These are phyloP conservation scores for Pogostemon cablin DNA, from an alignment of 257 asterid species.

Conservation along the genomic window DNA sequence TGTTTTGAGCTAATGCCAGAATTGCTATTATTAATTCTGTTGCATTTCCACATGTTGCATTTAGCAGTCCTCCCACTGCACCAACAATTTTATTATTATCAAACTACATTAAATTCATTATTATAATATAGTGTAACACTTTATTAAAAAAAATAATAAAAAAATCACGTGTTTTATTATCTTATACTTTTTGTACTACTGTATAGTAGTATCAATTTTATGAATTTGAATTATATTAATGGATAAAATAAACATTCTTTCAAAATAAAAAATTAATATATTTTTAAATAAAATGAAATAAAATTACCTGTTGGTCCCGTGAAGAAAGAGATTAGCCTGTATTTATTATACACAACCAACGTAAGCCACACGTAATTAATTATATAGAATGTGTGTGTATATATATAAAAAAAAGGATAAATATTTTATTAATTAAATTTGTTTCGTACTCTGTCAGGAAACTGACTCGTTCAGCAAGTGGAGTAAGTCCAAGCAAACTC, in stretches of 20 bases:
- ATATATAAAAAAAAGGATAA: not conserved
- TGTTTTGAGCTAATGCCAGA: conserved; percentile 59
- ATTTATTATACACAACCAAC: conserved; percentile 4
- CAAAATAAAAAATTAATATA: not conserved
- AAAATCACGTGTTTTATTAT: no score
- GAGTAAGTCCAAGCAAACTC: conserved; percentile 83
- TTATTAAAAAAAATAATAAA: no score
- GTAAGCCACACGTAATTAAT: conserved; percentile 12
- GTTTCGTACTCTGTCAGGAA: conserved; percentile 78
- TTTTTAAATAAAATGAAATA: not conserved
- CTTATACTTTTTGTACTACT: no score
- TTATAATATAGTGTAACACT: no score
- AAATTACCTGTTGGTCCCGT: conserved; percentile 90
- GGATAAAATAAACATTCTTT: not conserved
- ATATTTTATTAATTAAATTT: not conserved
- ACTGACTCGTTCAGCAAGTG: conserved; percentile 86
- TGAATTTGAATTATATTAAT: not conserved
- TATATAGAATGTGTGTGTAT: not conserved
- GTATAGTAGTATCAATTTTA: no score
- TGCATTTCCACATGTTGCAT: conserved; percentile 92
- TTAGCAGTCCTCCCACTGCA: conserved; percentile 86
- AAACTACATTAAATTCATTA: no score
- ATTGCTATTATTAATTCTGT: conserved; percentile 84
- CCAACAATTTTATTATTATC: not conserved
- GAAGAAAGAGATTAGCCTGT: conserved; percentile 82